Evolutionary conservation across 805 yeast species (phyloP).

Genomic region (Starmerella stellata): DNA sequence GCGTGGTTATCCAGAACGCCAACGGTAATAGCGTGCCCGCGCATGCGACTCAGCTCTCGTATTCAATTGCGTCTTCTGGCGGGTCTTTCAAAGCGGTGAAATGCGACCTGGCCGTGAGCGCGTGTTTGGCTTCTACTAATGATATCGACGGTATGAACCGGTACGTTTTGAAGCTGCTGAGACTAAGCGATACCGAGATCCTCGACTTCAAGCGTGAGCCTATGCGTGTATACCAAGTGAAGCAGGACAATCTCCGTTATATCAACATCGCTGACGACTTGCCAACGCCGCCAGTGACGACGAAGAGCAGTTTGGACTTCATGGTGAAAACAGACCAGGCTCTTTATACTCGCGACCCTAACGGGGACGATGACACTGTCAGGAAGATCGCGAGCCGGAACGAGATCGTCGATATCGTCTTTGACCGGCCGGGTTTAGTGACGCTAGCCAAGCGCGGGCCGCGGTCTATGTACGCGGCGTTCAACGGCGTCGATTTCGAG

Average conservation of each 20-base stretch:
- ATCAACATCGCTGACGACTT: conserved; percentile 3
- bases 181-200: conserved; percentile 5
- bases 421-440: conserved; percentile 8
- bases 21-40: background rate
- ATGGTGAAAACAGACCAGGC: conserved; percentile 12
- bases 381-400: conserved; percentile 6
- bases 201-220: conserved; percentile 14
- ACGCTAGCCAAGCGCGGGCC: conserved; percentile 5
- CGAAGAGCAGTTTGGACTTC: conserved; percentile 7
- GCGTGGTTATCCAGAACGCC: conserved; percentile 4
- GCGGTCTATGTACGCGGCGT: conserved; percentile 9
- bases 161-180: conserved; percentile 6
- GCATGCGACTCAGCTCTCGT: conserved; percentile 1
- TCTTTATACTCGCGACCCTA: conserved; percentile 12
- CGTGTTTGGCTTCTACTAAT: conserved; percentile 8
- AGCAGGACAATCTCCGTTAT: background rate
- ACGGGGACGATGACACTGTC: conserved; percentile 10
- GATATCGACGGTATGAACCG: conserved; percentile 6
- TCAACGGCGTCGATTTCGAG: conserved; percentile 3
- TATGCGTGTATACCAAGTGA: conserved; percentile 5
- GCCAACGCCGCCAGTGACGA: conserved; percentile 1
- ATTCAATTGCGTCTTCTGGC: conserved; percentile 2
- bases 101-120: conserved; percentile 5
- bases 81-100: conserved; percentile 8
- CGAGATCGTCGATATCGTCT: background rate